Conservation (phyloP, 2,329 filamentous ascomycete species). For the Didymella glomerata region DNA sequence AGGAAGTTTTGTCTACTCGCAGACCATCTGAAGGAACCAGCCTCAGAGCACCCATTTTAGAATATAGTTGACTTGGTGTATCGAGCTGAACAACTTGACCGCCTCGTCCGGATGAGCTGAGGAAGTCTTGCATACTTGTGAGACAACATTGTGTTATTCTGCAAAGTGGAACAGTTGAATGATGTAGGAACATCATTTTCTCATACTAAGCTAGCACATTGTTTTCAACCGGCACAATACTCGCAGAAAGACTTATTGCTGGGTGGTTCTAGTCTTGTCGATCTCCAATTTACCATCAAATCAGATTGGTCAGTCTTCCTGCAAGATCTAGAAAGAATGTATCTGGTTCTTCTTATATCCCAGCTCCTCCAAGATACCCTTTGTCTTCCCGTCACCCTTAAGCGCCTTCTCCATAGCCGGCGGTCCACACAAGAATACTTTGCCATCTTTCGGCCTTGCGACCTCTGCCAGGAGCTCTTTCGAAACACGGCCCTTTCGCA, state of each 20-base stretch:
- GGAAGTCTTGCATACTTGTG: background rate
- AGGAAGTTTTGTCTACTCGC: background rate
- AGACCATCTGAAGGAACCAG: constrained; percentile 1
- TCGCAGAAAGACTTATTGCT: too few relatives aligned
- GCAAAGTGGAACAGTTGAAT: too few relatives aligned
- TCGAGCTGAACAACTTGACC: background rate
- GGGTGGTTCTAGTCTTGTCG: too few relatives aligned
- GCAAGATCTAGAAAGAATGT: background rate
- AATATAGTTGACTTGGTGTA: background rate
- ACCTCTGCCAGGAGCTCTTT: constrained; percentile 63
- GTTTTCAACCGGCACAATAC: too few relatives aligned
- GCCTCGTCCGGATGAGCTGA: background rate
- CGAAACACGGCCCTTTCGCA: constrained; percentile 66
- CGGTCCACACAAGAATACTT: constrained; percentile 75
- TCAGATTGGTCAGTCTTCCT: too few relatives aligned
- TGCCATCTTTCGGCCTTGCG: constrained; percentile 54
- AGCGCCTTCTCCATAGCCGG: constrained; percentile 66
- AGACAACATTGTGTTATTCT: background rate
- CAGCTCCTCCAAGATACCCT: constrained; percentile 7
- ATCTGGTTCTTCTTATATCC: background rate
- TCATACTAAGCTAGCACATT: too few relatives aligned
- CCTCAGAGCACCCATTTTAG: background rate
- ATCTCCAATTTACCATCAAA: too few relatives aligned
- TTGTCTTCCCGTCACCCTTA: constrained; percentile 2
- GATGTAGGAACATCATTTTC: too few relatives aligned